Evolutionary conservation across 192 early-diverging fungal genomes (phyloP), one percentile per base, ranked within the genome.

Genomic region (Linnemannia zychae): DNA sequence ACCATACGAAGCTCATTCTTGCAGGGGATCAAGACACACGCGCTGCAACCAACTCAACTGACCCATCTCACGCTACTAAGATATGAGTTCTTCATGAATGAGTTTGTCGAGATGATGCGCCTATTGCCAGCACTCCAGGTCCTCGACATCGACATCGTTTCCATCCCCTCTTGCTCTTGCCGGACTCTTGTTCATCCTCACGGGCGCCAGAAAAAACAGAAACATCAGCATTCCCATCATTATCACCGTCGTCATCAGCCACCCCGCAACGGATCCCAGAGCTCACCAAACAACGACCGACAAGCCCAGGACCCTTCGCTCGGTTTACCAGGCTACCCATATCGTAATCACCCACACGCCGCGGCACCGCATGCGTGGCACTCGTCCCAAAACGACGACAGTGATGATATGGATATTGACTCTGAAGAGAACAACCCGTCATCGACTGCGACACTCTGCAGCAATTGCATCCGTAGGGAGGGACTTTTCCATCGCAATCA

Each of bases 31-130:
- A 57, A 76, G 63, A 67, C 67, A 20, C 52, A 72, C 3, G 22
- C 60, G 28, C 37, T 67, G 28, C 74, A 76, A 24, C 49, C 57
- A 0, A 50, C 60, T 12, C 80, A 72, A 28, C 37, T 82, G 70
- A 82, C 80, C 31, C 68, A 76, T 24, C 46, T 82, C 34, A 67
- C 68, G 7, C 44, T 82, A 2, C 46, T 67, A 22, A 74, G 70
- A 7, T 82, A 82, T 49, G 71, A 82, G 57, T 82, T 82, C 36
- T 33, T 38, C 36, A 44, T 76, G 80, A 47, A 71, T 22, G 80
- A 82, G 60, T 76, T 75, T 34, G 37, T 82, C n/a, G 75, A 72
- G 48, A 52, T 76, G 70, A 76, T 82, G 46, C 70, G 66, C 20
- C 75, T 76, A 7, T 34, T 82, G 28, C 74, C 74, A 18, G 69